A percentile compares a stretch with the other conserved stretches of the same genome.
phyloP scores from a whole-genome alignment of 2,329 filamentous ascomycete species.

The Paecilomyces variotii region DNA sequence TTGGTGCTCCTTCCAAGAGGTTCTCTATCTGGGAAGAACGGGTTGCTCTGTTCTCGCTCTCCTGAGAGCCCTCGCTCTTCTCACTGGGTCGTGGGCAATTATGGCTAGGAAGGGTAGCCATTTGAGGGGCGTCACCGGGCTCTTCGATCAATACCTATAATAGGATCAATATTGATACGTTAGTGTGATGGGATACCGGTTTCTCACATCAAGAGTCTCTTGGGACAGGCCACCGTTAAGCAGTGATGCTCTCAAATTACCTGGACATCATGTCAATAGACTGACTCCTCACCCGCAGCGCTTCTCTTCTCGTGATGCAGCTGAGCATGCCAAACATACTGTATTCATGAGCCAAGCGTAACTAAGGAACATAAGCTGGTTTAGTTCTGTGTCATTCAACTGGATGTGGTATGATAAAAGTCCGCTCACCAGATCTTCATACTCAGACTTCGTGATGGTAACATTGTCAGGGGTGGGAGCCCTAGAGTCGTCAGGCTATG shows the following conservation, averaged over 20 bases:
- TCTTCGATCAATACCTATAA: conserved; percentile 15
- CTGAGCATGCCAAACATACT: conserved; percentile 11
- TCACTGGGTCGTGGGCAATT: background rate
- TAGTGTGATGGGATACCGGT: conserved; percentile 7
- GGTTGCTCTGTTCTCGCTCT: background rate
- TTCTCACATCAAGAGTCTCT: conserved; percentile 42
- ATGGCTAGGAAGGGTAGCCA: background rate
- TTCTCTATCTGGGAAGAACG: background rate
- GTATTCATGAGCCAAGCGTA: conserved; percentile 19
- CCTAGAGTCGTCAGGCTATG: background rate
- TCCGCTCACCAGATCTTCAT: conserved; percentile 50
- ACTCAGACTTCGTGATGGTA: conserved; percentile 53
- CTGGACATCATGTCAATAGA: conserved; percentile 17
- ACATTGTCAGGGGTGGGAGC: conserved; percentile 29
- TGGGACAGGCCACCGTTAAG: conserved; percentile 43
- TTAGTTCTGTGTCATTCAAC: background rate
- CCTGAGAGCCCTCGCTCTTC: background rate
- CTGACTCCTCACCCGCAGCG: background rate
- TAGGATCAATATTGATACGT: background rate
- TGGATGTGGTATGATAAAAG: background rate
- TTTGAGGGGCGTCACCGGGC: background rate
- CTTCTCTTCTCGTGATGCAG: background rate
- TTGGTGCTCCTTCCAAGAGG: conserved; percentile 2
- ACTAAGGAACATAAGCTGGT: conserved; percentile 9
- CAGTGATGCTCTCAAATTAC: conserved; percentile 41